A percentile compares a stretch with the other conserved stretches of the same genome.
Evolutionary conservation across 257 asterid species (phyloP).

Genomic region (Nicotiana undulata): DNA sequence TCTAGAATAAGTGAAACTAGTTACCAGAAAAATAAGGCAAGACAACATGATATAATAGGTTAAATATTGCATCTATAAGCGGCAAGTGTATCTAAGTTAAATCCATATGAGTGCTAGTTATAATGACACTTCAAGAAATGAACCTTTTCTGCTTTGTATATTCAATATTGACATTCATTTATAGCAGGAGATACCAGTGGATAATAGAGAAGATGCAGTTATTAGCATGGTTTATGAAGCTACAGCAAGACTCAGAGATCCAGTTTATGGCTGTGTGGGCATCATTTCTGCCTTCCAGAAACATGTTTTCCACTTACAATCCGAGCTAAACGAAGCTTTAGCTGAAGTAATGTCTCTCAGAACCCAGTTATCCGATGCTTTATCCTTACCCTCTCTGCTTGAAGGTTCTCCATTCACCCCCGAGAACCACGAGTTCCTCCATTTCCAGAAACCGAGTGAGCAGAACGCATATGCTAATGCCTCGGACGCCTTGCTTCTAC

Average conservation of each 20-base stretch:
- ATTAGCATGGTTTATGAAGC: constrained; percentile 46
- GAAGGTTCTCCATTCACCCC: neutral
- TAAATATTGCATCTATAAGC: neutral
- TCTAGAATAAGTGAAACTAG: neutral
- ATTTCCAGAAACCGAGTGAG: neutral
- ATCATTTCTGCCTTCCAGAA: constrained; percentile 33
- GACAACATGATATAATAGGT: neutral
- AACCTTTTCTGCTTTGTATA: neutral
- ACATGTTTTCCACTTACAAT: constrained; percentile 24
- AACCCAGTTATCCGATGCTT: constrained; percentile 25
- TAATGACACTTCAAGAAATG: neutral
- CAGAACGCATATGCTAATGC: neutral
- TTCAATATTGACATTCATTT: neutral
- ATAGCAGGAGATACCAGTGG: constrained; percentile 32
- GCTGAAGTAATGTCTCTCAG: constrained; percentile 26
- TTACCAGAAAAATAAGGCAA: neutral
- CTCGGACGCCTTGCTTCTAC: neutral
- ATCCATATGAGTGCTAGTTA: neutral
- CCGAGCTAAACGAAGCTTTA: constrained; percentile 27
- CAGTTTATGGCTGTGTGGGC: constrained; percentile 38
- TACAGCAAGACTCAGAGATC: constrained; percentile 33
- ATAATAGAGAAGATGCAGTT: constrained; percentile 32
- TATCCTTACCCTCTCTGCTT: neutral
- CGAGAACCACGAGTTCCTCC: neutral
- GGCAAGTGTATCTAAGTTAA: neutral